Conservation (phyloP, 2,329 filamentous ascomycete genomes). For the Fusarium sp. region DNA sequence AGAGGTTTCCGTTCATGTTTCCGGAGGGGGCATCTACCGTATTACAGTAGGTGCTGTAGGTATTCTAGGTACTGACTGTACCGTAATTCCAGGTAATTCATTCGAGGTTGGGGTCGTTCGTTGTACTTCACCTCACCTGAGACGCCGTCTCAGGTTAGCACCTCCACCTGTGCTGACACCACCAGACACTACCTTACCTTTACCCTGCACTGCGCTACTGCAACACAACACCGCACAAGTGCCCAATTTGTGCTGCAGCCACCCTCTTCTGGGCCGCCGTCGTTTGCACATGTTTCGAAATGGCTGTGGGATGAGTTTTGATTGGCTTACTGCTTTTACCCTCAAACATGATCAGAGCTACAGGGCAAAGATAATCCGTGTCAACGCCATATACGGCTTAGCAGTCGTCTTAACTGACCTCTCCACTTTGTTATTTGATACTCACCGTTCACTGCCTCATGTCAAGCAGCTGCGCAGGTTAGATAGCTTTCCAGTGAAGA, state of each 20-base stretch:
- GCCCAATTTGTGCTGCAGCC: slow-evolving; percentile 36
- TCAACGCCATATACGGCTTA: slow-evolving; percentile 29
- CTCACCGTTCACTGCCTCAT: not conserved
- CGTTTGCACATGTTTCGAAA: slow-evolving; percentile 47
- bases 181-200: slow-evolving; percentile 21
- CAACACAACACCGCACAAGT: slow-evolving; percentile 27
- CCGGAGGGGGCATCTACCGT: not conserved
- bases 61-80: not conserved
- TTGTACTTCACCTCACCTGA: slow-evolving; percentile 51
- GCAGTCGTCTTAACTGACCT: slow-evolving; percentile 21
- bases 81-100: slow-evolving; percentile 1
- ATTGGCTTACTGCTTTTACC: slow-evolving; percentile 27
- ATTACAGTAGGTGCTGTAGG: not conserved
- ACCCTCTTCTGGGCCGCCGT: slow-evolving; percentile 39
- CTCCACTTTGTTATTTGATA: not conserved
- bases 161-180: slow-evolving; percentile 42
- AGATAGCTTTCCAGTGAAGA: not conserved
- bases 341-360: slow-evolving; percentile 40
- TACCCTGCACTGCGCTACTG: slow-evolving; percentile 25
- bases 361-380: slow-evolving; percentile 27
- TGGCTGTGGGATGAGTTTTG: slow-evolving; percentile 14
- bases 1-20: slow-evolving; percentile 1
- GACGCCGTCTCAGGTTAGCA: slow-evolving; percentile 54
- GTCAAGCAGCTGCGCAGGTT: too few relatives aligned
- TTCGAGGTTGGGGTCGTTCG: slow-evolving; percentile 13